These are phyloP conservation scores for maize (Zea mays) DNA, from an alignment of 176 grass and related monocot genomes.

Conservation along the genomic window Zm-B73-REFERENCE-NAM-5.0 NC_050104.1:157749501-157750000, in stretches of 20 bases:
- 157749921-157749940: slow-evolving; percentile 6
- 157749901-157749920: slow-evolving; percentile 2
- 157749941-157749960: slow-evolving; percentile 20
- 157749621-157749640: neutral
- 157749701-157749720: neutral
- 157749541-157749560: slow-evolving; percentile 7
- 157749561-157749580: neutral
- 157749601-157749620: neutral
- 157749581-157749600: neutral
- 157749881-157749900: slow-evolving; percentile 18
- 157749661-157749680: neutral
- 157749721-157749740: neutral
- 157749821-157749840: neutral
- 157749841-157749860: neutral
- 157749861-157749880: neutral
- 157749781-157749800: neutral
- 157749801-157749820: neutral
- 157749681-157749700: slow-evolving; percentile 3
- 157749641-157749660: neutral
- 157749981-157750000: slow-evolving; percentile 87
- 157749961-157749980: slow-evolving; percentile 52
- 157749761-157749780: slow-evolving; percentile 27
- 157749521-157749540: neutral
- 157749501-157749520: neutral
- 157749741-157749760: neutral